phyloP scores from a whole-genome alignment of 1,284 basidiomycete species.

The Heliocybe sulcata region DNA sequence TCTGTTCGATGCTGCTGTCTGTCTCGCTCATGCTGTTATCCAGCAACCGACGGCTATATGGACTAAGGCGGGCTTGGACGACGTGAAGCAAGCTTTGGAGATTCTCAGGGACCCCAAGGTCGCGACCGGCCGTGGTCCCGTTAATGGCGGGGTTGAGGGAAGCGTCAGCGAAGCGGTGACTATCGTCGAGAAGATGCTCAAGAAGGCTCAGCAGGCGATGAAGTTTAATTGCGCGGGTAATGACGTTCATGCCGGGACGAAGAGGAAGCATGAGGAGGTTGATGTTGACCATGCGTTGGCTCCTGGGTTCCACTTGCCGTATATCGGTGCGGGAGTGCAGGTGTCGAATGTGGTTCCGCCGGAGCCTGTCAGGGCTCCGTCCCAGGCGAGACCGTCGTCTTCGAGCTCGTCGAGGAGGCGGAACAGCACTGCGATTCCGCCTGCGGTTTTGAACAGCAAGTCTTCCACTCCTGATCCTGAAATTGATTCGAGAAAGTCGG shows the following conservation, averaged over 20 bases:
- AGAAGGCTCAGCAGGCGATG: constrained; percentile 35
- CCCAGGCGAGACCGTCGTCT: constrained; percentile 6
- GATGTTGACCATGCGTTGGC: constrained; percentile 26
- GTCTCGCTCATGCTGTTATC: constrained; percentile 52
- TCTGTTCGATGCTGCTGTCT: constrained; percentile 55
- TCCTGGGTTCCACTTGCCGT: constrained; percentile 38
- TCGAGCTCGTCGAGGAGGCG: constrained; percentile 9
- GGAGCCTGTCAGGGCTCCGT: constrained; percentile 6
- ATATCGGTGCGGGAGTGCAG: constrained; percentile 32
- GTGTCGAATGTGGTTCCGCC: constrained; percentile 16
- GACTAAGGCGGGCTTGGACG: constrained; percentile 39
- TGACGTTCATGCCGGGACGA: constrained; percentile 25
- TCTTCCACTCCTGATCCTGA: not conserved
- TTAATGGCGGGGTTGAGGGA: constrained; percentile 24
- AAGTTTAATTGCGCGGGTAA: constrained; percentile 10
- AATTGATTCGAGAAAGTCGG: constrained; percentile 19
- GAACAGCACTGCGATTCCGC: constrained; percentile 11
- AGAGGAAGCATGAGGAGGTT: constrained; percentile 46
- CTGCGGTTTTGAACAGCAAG: not conserved
- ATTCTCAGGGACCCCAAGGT: constrained; percentile 32
- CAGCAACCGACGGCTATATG: constrained; percentile 40
- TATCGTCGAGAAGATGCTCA: constrained; percentile 41
- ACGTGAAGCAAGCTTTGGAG: constrained; percentile 40
- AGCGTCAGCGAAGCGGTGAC: constrained; percentile 29
- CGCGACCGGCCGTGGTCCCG: constrained; percentile 16